Evolutionary conservation across 768 basidiomycete genomes (phyloP).

Genomic region (Lactarius tabidus): DNA sequence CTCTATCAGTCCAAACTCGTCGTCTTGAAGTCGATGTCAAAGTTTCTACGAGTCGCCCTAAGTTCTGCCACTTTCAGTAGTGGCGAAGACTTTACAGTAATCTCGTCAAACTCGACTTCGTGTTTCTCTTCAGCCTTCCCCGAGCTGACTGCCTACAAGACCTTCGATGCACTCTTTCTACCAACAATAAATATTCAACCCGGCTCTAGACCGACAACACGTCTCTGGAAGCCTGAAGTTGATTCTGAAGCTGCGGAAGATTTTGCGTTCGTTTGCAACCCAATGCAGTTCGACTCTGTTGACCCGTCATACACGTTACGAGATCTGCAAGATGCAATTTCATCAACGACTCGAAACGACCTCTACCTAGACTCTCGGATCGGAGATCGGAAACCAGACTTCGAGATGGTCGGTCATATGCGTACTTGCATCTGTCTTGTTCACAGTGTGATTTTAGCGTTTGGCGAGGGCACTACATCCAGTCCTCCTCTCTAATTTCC

Average conservation of each 20-base stretch:
- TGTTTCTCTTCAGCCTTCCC: slow-evolving; percentile 61
- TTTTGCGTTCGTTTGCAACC: slow-evolving; percentile 25
- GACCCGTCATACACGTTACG: slow-evolving; percentile 27
- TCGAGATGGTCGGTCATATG: slow-evolving; percentile 1
- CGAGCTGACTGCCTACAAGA: slow-evolving; percentile 45
- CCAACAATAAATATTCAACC: slow-evolving; percentile 23
- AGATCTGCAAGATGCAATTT: slow-evolving; percentile 24
- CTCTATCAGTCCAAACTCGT: slow-evolving; percentile 64
- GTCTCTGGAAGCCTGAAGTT: slow-evolving; percentile 37
- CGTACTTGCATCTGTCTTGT: background rate
- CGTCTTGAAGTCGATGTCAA: slow-evolving; percentile 66
- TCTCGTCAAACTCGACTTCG: slow-evolving; percentile 47
- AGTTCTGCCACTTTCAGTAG: slow-evolving; percentile 19
- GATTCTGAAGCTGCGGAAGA: slow-evolving; percentile 37
- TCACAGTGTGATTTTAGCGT: slow-evolving; percentile 40
- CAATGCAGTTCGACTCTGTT: slow-evolving; percentile 14
- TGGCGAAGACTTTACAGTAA: slow-evolving; percentile 10
- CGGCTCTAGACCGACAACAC: slow-evolving; percentile 1
- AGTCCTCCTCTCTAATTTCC: slow-evolving; percentile 74
- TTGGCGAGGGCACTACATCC: slow-evolving; percentile 74
- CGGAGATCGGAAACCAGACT: slow-evolving; percentile 22
- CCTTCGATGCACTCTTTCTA: slow-evolving; percentile 48
- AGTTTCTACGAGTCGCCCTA: slow-evolving; percentile 55
- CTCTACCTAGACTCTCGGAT: slow-evolving; percentile 18
- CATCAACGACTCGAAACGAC: slow-evolving; percentile 5